phyloP scores from a whole-genome alignment of 306 rosid genomes.

The Quercus glauca region DNA sequence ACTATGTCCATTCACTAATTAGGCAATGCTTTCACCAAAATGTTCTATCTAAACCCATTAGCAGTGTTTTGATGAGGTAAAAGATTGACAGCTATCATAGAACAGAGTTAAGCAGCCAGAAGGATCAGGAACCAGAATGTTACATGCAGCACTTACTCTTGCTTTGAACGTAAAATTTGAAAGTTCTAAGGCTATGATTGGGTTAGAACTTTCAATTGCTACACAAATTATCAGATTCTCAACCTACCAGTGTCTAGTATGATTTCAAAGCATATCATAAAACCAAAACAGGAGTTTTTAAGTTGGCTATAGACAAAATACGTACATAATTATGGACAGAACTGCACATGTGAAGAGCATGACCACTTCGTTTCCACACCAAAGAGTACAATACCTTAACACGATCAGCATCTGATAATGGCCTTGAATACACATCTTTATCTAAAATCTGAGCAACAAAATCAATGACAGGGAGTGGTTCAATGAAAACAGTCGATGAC shows the following conservation, averaged over 20 bases:
- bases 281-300: too few relatives aligned
- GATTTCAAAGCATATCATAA: neutral
- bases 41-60: too few relatives aligned
- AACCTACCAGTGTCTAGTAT: too few relatives aligned
- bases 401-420: slow-evolving; percentile 47
- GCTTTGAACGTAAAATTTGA: neutral
- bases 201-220: too few relatives aligned
- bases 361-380: slow-evolving; percentile 1
- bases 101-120: neutral
- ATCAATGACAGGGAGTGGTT: slow-evolving; percentile 51
- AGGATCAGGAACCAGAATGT: neutral
- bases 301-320: too few relatives aligned
- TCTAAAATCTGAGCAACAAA: slow-evolving; percentile 52
- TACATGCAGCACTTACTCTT: neutral
- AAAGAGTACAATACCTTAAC: slow-evolving; percentile 34
- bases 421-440: slow-evolving; percentile 44
- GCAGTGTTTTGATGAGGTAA: too few relatives aligned
- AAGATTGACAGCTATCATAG: neutral
- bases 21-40: too few relatives aligned
- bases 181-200: neutral
- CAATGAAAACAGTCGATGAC: slow-evolving; percentile 55
- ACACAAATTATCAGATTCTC: too few relatives aligned
- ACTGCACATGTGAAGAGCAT: neutral
- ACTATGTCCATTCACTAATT: too few relatives aligned
- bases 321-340: neutral